These are phyloP conservation scores for Gossypium anomalum DNA, from an alignment of 345 rosid genomes.

Conservation along the genomic window DNA sequence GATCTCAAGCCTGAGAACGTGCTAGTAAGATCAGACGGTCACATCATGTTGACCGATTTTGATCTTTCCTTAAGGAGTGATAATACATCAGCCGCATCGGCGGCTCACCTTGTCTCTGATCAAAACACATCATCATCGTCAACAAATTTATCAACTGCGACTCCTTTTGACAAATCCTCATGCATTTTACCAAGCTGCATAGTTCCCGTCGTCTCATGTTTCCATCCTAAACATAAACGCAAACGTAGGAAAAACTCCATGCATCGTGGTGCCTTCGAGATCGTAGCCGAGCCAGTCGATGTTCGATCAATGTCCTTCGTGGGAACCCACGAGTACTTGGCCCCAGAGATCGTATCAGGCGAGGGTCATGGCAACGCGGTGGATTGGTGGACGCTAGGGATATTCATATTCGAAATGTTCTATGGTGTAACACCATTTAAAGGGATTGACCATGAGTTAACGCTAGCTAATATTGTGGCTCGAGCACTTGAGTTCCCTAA, in stretches of 20 bases:
- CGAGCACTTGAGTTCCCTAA: constrained; percentile 61
- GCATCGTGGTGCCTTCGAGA: constrained; percentile 32
- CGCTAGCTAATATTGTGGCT: constrained; percentile 58
- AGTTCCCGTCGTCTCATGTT: constrained; percentile 47
- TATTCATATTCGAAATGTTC: constrained; percentile 53
- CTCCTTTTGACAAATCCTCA: constrained; percentile 30
- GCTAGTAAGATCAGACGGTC: constrained; percentile 57
- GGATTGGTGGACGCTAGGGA: constrained; percentile 72
- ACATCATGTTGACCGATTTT: constrained; percentile 65
- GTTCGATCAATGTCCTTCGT: constrained; percentile 63
- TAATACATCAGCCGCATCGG: constrained; percentile 18
- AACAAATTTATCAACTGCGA: neutral
- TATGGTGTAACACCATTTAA: constrained; percentile 55
- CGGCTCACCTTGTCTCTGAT: constrained; percentile 39
- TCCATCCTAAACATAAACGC: constrained; percentile 33
- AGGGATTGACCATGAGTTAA: constrained; percentile 50
- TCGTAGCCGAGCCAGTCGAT: constrained; percentile 57
- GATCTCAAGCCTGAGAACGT: constrained; percentile 69
- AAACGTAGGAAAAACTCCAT: constrained; percentile 27
- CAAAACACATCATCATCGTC: neutral
- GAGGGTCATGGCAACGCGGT: constrained; percentile 69
- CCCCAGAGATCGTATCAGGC: constrained; percentile 59
- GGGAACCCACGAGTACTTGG: constrained; percentile 63
- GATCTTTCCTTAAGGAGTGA: constrained; percentile 60
- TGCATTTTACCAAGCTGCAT: constrained; percentile 62